A percentile compares a stretch with the other conserved stretches of the same genome.
These are phyloP conservation scores for Ogataea philodendri DNA, from an alignment of 805 yeast genomes.

Conservation along the genomic window DNA sequence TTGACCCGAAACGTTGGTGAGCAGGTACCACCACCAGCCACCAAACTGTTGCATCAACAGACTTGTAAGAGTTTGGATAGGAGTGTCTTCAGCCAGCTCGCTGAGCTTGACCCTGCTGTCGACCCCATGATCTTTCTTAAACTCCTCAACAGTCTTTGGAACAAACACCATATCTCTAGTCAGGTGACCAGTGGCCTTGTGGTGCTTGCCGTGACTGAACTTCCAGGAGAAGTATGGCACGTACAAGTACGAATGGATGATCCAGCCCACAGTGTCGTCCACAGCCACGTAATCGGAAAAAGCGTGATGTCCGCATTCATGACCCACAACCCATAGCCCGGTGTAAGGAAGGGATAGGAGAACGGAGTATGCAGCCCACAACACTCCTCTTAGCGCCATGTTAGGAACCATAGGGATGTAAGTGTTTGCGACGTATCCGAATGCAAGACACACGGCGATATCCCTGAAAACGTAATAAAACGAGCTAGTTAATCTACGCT, in stretches of 20 bases:
- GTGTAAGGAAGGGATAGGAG: slow-evolving; percentile 66
- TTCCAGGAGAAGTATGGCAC: slow-evolving; percentile 92
- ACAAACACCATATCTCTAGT: slow-evolving; percentile 83
- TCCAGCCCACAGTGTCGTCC: slow-evolving; percentile 82
- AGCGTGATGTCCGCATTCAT: slow-evolving; percentile 90
- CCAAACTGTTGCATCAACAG: slow-evolving; percentile 68
- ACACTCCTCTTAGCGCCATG: slow-evolving; percentile 44
- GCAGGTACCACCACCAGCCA: slow-evolving; percentile 71
- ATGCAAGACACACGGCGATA: slow-evolving; percentile 44
- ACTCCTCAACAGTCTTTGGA: slow-evolving; percentile 65
- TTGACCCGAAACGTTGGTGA: slow-evolving; percentile 77
- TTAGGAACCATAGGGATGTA: slow-evolving; percentile 51
- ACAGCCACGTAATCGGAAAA: slow-evolving; percentile 69
- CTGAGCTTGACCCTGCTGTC: slow-evolving; percentile 34
- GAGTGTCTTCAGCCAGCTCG: slow-evolving; percentile 72
- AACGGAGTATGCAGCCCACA: slow-evolving; percentile 58
- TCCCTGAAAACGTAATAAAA: slow-evolving; percentile 70
- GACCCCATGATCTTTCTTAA: slow-evolving; percentile 33
- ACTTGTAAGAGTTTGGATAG: slow-evolving; percentile 55
- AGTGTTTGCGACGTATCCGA: slow-evolving; percentile 53
- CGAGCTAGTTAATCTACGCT: slow-evolving; percentile 54
- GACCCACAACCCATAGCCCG: slow-evolving; percentile 84
- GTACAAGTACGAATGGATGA: slow-evolving; percentile 70
- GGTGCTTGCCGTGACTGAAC: slow-evolving; percentile 80
- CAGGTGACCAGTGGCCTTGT: slow-evolving; percentile 84